Evolutionary conservation across 2,329 filamentous ascomycete species (phyloP).

Genomic region (Fusarium armeniacum): DNA sequence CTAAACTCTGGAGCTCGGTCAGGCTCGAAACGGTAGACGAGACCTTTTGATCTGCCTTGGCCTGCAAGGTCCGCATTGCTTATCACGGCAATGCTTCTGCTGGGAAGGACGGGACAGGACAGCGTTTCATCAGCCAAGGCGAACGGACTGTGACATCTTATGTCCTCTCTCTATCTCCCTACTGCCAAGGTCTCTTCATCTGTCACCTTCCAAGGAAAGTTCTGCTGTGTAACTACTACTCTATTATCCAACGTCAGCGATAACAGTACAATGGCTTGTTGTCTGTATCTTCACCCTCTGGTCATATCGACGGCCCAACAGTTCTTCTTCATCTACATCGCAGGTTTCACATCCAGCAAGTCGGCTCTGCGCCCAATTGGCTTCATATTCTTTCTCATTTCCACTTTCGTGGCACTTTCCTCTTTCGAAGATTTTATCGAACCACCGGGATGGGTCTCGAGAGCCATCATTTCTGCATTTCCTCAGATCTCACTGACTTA

Average conservation of each 20-base stretch:
- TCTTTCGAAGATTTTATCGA: slow-evolving; percentile 35
- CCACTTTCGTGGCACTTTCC: slow-evolving; percentile 37
- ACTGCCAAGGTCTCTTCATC: background rate
- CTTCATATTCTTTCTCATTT: slow-evolving; percentile 36
- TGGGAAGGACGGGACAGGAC: background rate
- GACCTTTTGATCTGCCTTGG: background rate
- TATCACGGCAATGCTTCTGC: background rate
- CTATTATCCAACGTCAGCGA: background rate
- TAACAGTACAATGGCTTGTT: slow-evolving; percentile 40
- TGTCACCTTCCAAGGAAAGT: background rate
- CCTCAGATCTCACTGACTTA: slow-evolving; percentile 43
- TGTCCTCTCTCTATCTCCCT: no score
- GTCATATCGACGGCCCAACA: slow-evolving; percentile 39
- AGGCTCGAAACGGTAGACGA: slow-evolving; percentile 1
- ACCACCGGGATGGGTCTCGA: slow-evolving; percentile 42
- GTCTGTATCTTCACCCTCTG: slow-evolving; percentile 37
- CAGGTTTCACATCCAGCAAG: slow-evolving; percentile 35
- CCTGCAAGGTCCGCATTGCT: background rate
- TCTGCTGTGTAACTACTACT: background rate
- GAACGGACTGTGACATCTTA: background rate
- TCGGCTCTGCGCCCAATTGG: slow-evolving; percentile 40
- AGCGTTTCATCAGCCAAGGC: background rate
- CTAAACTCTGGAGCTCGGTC: background rate
- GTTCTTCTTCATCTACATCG: slow-evolving; percentile 46
- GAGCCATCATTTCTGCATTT: slow-evolving; percentile 39